Percentiles rank a stretch among this genome's conserved stretches.
Conservation (phyloP, 2,329 filamentous ascomycete species). For the Aspergillus caelatus region DNA sequence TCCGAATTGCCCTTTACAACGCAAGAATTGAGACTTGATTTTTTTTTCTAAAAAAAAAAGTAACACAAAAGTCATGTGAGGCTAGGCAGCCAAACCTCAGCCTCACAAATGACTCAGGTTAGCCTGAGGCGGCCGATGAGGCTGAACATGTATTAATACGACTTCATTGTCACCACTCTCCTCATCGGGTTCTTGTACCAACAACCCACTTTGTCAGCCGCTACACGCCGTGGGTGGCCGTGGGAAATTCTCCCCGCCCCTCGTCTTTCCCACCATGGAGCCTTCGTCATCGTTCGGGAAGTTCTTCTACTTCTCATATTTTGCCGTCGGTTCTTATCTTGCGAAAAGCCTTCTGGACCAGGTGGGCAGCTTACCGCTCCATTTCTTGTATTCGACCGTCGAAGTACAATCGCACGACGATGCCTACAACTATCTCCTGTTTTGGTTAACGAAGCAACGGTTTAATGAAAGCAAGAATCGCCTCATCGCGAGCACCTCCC, state of each 20-base stretch:
- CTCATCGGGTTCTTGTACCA: not conserved
- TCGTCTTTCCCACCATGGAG: not conserved
- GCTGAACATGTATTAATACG: not conserved
- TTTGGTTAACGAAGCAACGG: constrained; percentile 8
- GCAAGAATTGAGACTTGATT: too few relatives aligned
- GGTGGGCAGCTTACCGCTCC: not conserved
- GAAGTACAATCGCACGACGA: constrained; percentile 12
- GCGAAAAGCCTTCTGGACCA: constrained; percentile 8
- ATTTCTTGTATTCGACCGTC: constrained; percentile 8
- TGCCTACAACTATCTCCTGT: constrained; percentile 11
- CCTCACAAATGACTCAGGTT: not conserved
- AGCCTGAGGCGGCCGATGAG: not conserved
- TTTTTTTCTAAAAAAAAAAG: not conserved
- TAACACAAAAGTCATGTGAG: not conserved
- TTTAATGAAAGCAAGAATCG: constrained; percentile 5
- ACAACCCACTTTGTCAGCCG: not conserved
- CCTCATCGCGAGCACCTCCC: constrained; percentile 1
- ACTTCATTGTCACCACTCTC: not conserved
- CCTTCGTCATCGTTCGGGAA: not conserved
- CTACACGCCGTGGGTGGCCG: not conserved
- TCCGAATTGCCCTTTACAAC: too few relatives aligned
- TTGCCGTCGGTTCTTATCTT: constrained; percentile 9
- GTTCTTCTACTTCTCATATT: constrained; percentile 8
- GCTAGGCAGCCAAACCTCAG: not conserved
- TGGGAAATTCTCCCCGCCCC: not conserved